phyloP scores from a whole-genome alignment of 352 stramenopile genomes.

The Pseudoperonospora humuli region DNA sequence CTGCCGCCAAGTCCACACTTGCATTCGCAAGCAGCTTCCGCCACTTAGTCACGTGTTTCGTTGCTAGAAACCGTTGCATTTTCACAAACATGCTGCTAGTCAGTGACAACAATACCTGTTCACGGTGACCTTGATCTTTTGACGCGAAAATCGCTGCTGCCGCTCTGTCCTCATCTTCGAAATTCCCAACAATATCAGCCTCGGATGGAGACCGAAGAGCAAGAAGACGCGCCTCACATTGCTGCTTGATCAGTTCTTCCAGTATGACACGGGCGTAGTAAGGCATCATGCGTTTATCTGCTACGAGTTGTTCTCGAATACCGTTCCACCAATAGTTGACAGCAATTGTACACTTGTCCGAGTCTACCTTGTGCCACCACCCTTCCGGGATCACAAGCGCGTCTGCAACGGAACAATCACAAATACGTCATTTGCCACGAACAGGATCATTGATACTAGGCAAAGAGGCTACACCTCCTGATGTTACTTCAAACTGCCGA shows the following conservation, averaged over 20 bases:
- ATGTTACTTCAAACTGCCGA: slow-evolving; percentile 27
- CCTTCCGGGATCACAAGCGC: slow-evolving; percentile 75
- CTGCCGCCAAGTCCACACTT: slow-evolving; percentile 31
- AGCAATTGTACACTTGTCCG: slow-evolving; percentile 62
- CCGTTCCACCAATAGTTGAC: slow-evolving; percentile 83
- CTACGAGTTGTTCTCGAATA: slow-evolving; percentile 40
- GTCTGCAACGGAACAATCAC: slow-evolving; percentile 24
- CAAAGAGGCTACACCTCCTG: slow-evolving; percentile 35
- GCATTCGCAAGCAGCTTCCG: slow-evolving; percentile 24
- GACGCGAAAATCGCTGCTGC: slow-evolving; percentile 8
- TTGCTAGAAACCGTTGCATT: slow-evolving; percentile 18
- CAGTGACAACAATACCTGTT: slow-evolving; percentile 28
- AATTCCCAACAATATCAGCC: not conserved
- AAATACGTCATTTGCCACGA: slow-evolving; percentile 2
- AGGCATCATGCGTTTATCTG: slow-evolving; percentile 31
- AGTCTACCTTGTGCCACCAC: slow-evolving; percentile 84
- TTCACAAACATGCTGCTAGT: slow-evolving; percentile 2
- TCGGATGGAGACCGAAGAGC: slow-evolving; percentile 6
- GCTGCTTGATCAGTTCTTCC: slow-evolving; percentile 46
- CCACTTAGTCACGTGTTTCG: slow-evolving; percentile 19
- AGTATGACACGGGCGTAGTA: slow-evolving; percentile 67
- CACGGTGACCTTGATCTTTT: slow-evolving; percentile 18
- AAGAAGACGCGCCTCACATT: slow-evolving; percentile 25
- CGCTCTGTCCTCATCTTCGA: slow-evolving; percentile 6
- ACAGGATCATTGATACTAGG: not conserved